Evolutionary conservation across 306 rosid genomes (phyloP).

Genomic region (Ammopiptanthus mongolicus): DNA sequence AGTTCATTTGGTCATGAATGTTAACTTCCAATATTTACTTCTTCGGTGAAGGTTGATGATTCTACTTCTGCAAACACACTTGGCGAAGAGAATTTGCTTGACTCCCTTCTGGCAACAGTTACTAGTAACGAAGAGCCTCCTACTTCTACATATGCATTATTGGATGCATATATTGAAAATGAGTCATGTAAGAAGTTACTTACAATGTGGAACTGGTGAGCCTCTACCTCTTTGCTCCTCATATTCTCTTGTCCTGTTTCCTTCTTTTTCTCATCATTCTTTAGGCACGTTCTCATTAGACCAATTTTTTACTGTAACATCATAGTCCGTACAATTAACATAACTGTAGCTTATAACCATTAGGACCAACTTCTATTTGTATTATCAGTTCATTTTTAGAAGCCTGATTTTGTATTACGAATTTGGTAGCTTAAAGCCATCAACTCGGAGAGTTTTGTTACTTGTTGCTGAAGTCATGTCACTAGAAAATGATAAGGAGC

Average conservation of each 20-base stretch:
- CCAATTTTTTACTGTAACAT: neutral
- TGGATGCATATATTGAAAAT: conserved; percentile 49
- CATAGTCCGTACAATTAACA: neutral
- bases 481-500: conserved; percentile 71
- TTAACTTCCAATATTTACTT: neutral
- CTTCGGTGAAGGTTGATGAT: conserved; percentile 44
- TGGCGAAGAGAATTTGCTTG: conserved; percentile 56
- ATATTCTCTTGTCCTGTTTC: neutral
- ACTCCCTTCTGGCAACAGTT: conserved; percentile 52
- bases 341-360: neutral
- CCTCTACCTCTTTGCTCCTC: neutral
- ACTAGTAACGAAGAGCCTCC: conserved; percentile 36
- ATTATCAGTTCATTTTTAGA: neutral
- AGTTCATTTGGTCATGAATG: conserved; percentile 7
- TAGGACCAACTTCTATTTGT: neutral
- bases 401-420: conserved; percentile 1
- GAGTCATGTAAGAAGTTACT: conserved; percentile 57
- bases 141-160: conserved; percentile 45
- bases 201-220: conserved; percentile 73
- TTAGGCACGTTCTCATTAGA: neutral
- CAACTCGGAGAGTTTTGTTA: conserved; percentile 49
- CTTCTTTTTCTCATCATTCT: neutral
- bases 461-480: conserved; percentile 60
- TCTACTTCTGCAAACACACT: conserved; percentile 35
- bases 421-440: conserved; percentile 68